Base-by-base conservation (phyloP, 1,139 yeast species). In the Blastobotrys ciferrii region DNA sequence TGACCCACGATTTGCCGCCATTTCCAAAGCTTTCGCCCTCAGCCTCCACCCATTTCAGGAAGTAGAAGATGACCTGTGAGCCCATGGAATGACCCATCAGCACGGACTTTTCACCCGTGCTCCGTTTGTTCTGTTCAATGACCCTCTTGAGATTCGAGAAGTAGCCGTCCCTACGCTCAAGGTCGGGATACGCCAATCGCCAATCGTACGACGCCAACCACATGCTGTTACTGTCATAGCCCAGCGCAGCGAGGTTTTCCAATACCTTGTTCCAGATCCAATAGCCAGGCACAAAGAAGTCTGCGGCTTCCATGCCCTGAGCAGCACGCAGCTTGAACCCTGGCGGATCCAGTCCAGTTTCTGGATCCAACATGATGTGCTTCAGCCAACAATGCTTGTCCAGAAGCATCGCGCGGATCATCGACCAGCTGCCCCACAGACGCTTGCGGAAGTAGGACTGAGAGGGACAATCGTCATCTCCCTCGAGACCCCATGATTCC, bases 191-290 rank as follows among this genome's bases (percentile, higher is more conserved):
- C 0, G 96, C 84, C 59, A 92, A 75, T 60, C 98, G 77, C 98
- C 98, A 92, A 67, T 92, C 98, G 65, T 92, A 92, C 1, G 96
- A 77, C 0, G 98, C 98, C 49, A 91, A 82, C 30, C 77, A 64
- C 98, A 92, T 89, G 60, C 80, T 87, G 59, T 88, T 84, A 2
- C 96, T 92, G 41, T 88, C 95, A 66, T 92, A 92, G 0, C 97
- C 97, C 54, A 94, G 78, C 0, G 88, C 98, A 1, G 96, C 95
- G 56, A 94, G 72, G 61, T 94, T 94, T 65, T 92, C 96, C 14
- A 92, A 73, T 48, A 92, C 80, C 65, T 94, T 92, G 65, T 88
- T 88, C 98, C 98, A 92, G 59, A 92, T 87, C 98, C 98, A 92
- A 68, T 92, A 92, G 0, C 98, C 98, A 3, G 98, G 88, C 67